These are phyloP conservation scores for Straminergon stramineum DNA, from an alignment of 225 moss, liverwort and hornwort species.

Conservation along the genomic window DNA sequence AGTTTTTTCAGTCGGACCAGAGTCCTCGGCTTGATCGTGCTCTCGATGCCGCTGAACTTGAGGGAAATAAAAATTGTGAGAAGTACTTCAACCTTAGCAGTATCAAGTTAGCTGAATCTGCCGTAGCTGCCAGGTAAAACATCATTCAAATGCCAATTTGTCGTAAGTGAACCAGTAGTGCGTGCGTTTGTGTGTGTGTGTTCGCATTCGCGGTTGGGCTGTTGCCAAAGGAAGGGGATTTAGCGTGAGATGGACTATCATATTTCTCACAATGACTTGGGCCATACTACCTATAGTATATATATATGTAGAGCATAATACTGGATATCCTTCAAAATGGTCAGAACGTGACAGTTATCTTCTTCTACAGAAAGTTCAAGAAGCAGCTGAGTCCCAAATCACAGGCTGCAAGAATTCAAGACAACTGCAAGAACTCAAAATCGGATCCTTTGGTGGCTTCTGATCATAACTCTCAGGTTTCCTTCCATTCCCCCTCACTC, in stretches of 20 bases:
- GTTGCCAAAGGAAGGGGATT: neutral
- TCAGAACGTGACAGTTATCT: neutral
- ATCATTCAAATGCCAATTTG: neutral
- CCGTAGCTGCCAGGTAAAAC: neutral
- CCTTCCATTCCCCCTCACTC: neutral
- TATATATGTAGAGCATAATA: neutral
- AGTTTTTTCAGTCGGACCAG: neutral
- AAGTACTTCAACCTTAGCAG: conserved; percentile 19
- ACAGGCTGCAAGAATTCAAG: neutral
- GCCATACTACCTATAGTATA: neutral
- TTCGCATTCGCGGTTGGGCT: neutral
- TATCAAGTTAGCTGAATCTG: neutral
- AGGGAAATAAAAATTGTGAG: neutral
- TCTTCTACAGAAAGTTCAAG: neutral
- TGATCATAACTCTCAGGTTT: neutral
- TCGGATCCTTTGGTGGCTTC: neutral
- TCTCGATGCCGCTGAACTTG: neutral
- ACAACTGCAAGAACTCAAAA: neutral
- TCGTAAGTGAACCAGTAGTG: neutral
- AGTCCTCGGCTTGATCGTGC: neutral
- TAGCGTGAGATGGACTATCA: neutral
- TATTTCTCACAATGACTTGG: neutral
- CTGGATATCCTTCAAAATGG: neutral
- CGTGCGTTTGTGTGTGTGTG: too few relatives aligned
- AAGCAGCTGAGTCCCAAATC: neutral